A percentile compares a stretch with the other conserved stretches of the same genome.
These are phyloP conservation scores for Chionographis japonica DNA, from an alignment of 106 monocot species.

Conservation along the genomic window DNA sequence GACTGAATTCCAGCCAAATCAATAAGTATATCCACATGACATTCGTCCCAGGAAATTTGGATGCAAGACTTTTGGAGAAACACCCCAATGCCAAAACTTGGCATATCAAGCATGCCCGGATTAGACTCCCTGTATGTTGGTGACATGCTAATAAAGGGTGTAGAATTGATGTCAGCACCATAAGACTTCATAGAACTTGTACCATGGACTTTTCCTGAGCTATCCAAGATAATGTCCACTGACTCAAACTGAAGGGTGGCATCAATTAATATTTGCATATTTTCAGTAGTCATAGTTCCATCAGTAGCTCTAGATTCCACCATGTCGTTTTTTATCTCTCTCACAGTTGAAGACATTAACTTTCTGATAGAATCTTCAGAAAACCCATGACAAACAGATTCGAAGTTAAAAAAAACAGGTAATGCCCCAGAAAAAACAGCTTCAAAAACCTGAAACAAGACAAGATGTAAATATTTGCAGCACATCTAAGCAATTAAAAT, in stretches of 20 bases:
- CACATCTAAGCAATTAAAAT: not conserved
- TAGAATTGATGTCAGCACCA: constrained; percentile 10
- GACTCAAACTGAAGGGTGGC: constrained; percentile 31
- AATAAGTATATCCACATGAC: constrained; percentile 18
- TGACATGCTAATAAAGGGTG: constrained; percentile 7
- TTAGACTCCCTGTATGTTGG: not conserved
- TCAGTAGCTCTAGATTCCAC: constrained; percentile 1
- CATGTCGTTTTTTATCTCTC: constrained; percentile 3
- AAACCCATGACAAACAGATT: constrained; percentile 12
- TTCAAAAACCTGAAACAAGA: constrained; percentile 35
- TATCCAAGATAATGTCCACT: constrained; percentile 39
- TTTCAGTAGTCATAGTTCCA: constrained; percentile 1
- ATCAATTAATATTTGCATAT: constrained; percentile 32
- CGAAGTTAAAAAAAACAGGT: constrained; percentile 14
- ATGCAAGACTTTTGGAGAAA: constrained; percentile 40
- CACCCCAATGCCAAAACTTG: constrained; percentile 32
- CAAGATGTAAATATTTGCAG: not conserved
- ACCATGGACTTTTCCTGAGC: constrained; percentile 12
- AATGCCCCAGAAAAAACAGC: constrained; percentile 18
- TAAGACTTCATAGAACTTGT: constrained; percentile 3
- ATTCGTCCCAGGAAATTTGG: constrained; percentile 28
- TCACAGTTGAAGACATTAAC: constrained; percentile 7
- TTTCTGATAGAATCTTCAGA: constrained; percentile 28
- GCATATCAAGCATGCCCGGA: constrained; percentile 17
- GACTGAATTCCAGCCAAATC: constrained; percentile 44